These are phyloP conservation scores for Globisporangium uncinulatum DNA, from an alignment of 352 stramenopile species.

Conservation along the genomic window DNA sequence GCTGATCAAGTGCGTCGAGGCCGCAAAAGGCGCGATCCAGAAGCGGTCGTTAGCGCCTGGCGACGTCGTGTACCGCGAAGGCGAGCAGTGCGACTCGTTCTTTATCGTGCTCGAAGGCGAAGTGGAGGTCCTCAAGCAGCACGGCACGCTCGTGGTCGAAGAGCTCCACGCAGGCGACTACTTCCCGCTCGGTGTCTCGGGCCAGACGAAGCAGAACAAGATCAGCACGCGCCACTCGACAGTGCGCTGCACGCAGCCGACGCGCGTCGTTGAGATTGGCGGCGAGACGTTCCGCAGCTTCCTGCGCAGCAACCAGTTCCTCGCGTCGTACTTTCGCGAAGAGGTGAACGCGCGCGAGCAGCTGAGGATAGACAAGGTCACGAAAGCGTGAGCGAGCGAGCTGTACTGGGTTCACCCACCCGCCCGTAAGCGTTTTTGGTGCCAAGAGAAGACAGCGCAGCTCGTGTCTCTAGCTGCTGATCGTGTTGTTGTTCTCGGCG, in stretches of 20 bases:
- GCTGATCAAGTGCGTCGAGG: conserved; percentile 73
- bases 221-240: conserved; percentile 71
- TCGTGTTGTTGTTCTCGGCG: not conserved
- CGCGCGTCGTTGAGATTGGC: conserved; percentile 72
- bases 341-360: conserved; percentile 67
- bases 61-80: conserved; percentile 78
- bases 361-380: conserved; percentile 47
- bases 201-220: conserved; percentile 53
- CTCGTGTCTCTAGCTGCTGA: not conserved
- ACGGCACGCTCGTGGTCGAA: conserved; percentile 66
- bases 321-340: conserved; percentile 70
- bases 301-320: conserved; percentile 77
- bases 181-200: conserved; percentile 75
- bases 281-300: conserved; percentile 82
- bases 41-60: conserved; percentile 47
- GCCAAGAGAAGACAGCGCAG: not conserved
- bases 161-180: conserved; percentile 67
- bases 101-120: conserved; percentile 74
- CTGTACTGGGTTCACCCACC: not conserved
- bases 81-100: conserved; percentile 69
- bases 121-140: conserved; percentile 64
- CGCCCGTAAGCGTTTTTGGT: not conserved
- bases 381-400: conserved; percentile 10
- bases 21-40: conserved; percentile 61
- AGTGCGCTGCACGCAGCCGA: conserved; percentile 58